Percentiles rank a stretch among this genome's conserved stretches.
Conservation (phyloP, 352 stramenopile species). For the Phytophthora pseudosyringae region DNA sequence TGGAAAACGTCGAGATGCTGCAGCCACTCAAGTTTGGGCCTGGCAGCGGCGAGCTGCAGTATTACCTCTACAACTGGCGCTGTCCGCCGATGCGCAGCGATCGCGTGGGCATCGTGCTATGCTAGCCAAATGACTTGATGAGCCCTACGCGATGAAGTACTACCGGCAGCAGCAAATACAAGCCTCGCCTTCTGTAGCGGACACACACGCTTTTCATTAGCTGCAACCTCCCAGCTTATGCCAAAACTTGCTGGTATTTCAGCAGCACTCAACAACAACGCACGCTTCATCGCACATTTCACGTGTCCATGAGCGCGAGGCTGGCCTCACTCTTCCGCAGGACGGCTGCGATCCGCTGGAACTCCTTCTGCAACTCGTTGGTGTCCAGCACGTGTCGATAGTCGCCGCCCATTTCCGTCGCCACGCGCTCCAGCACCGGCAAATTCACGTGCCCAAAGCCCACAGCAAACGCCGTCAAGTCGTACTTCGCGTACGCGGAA, state of each 20-base stretch:
- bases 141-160: too few relatives aligned
- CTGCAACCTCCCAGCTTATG: too few relatives aligned
- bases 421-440: neutral
- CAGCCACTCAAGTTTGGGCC: conserved; percentile 68
- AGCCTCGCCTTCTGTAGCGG: too few relatives aligned
- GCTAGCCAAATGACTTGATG: conserved; percentile 20
- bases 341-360: neutral
- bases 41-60: conserved; percentile 68
- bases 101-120: conserved; percentile 65
- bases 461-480: neutral
- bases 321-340: neutral
- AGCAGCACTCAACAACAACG: too few relatives aligned
- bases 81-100: conserved; percentile 63
- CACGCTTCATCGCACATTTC: too few relatives aligned
- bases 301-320: neutral
- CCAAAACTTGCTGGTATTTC: too few relatives aligned
- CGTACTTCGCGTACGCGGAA: neutral
- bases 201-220: too few relatives aligned
- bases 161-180: too few relatives aligned
- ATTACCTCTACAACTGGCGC: conserved; percentile 85
- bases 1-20: conserved; percentile 68
- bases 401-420: neutral
- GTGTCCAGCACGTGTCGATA: neutral
- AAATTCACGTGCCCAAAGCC: neutral
- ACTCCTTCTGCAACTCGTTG: neutral